Conservation (phyloP, 148 eudicot species). For the Camellia sinensis region DNA sequence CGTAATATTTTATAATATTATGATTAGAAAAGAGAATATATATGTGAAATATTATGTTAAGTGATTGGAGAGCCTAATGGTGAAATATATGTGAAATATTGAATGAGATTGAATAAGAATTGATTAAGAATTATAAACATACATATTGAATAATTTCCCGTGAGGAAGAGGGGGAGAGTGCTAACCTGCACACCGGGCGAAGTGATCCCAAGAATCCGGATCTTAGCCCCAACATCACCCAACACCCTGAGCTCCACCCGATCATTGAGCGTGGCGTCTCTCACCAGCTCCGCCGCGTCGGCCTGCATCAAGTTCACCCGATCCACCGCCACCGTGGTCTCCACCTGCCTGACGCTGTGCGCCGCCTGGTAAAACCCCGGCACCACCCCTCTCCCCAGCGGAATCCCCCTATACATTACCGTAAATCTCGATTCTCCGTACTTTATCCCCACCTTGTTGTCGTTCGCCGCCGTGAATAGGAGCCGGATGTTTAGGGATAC, state of each 20-base stretch:
- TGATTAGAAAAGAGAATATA: too few species aligned
- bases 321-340: constrained; percentile 62
- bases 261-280: constrained; percentile 70
- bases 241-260: constrained; percentile 77
- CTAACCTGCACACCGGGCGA: constrained; percentile 82
- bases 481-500: constrained; percentile 59
- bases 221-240: constrained; percentile 91
- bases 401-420: constrained; percentile 78
- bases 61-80: too few species aligned
- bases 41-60: too few species aligned
- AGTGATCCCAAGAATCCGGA: constrained; percentile 70
- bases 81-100: too few species aligned
- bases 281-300: constrained; percentile 66
- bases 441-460: constrained; percentile 87
- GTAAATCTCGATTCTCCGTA: constrained; percentile 74
- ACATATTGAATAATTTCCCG: background rate
- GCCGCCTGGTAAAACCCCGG: constrained; percentile 81
- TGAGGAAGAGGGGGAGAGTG: background rate
- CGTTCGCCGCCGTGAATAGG: constrained; percentile 70
- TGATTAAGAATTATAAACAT: too few species aligned
- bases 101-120: too few species aligned
- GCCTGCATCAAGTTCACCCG: constrained; percentile 67
- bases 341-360: constrained; percentile 56
- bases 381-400: constrained; percentile 66
- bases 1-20: too few species aligned